These are phyloP conservation scores for Trichoderma hamatum DNA, from an alignment of 2,329 filamentous ascomycete species.

Conservation along the genomic window DNA sequence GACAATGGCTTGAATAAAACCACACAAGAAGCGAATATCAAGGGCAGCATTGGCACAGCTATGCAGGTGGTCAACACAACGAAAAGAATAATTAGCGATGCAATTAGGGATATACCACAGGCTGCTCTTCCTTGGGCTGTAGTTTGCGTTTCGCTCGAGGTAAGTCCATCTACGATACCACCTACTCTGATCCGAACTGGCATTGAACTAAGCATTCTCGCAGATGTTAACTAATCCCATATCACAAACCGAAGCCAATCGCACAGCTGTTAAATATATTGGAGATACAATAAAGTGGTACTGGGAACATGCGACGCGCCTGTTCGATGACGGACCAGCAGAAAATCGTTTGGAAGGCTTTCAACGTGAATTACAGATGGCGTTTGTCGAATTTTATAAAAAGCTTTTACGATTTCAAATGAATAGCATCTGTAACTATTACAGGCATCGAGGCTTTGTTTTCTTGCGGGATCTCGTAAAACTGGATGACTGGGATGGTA, in stretches of 20 bases:
- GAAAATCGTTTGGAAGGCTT: background rate
- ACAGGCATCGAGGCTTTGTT: conserved; percentile 35
- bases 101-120: conserved; percentile 37
- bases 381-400: conserved; percentile 43
- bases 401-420: conserved; percentile 46
- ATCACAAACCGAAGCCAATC: conserved; percentile 35
- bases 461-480: conserved; percentile 38
- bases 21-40: background rate
- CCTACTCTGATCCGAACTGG: background rate
- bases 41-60: background rate
- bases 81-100: background rate
- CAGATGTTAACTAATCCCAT: conserved; percentile 40
- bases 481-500: conserved; percentile 42
- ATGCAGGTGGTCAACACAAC: background rate
- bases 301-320: conserved; percentile 35
- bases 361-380: conserved; percentile 24
- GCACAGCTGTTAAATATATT: conserved; percentile 39
- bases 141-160: conserved; percentile 41
- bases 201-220: too few species aligned
- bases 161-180: conserved; percentile 23
- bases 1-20: background rate
- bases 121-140: conserved; percentile 44
- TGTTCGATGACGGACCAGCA: too few species aligned
- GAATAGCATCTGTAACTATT: conserved; percentile 44
- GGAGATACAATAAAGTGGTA: conserved; percentile 44